Evolutionary conservation across 176 grass and related monocot species (phyloP), one percentile per base, ranked within the genome.

Genomic region (Dactylis glomerata): DNA sequence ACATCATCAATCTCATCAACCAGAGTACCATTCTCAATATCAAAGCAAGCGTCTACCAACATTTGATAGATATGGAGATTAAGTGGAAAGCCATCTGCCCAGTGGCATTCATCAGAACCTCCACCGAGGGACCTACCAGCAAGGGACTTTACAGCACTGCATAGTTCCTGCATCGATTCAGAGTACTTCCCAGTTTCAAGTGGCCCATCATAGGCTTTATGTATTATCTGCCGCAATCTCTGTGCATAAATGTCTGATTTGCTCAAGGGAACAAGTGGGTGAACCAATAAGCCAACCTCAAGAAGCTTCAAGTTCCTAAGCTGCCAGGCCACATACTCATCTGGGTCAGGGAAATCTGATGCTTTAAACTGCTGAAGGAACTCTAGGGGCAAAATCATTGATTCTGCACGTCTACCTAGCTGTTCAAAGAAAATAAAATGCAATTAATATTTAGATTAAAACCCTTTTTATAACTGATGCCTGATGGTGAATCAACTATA

Each of bases 11-110:
- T 88, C 83, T 95, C 93, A 74, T 95, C 89, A 59, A 94, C 77
- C 5, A 92, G 75, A 69, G 85, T 85, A 19, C 90, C 89, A 32
- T 92, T 79, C 22, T 84, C 86, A 61, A 61, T 68, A 81, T 95
- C 81, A 82, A 98, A 95, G 91, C 93, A 95, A 92, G 91, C 71
- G 81, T 95, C 93, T 41, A 95, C 15, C 58, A 94, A 86, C 83
- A 79, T 93, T 74, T 95, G 88, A 37, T 95, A 98, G 74, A 95
- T 87, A 84, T 93, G 88, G 19, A 98, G 83, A 87, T 98, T 98
- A 46, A 98, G 79, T 17, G 96, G 93, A 80, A 90, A 89, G 36
- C 96, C 96, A 90, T 95, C 96, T n/a, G 86, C 93, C 93, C 93
- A 98, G 68, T 98, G 96, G 33, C 83, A 95, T 64, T 40, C 80